Base-by-base conservation (phyloP, 148 eudicot species). In the Polygonum aviculare region DNA sequence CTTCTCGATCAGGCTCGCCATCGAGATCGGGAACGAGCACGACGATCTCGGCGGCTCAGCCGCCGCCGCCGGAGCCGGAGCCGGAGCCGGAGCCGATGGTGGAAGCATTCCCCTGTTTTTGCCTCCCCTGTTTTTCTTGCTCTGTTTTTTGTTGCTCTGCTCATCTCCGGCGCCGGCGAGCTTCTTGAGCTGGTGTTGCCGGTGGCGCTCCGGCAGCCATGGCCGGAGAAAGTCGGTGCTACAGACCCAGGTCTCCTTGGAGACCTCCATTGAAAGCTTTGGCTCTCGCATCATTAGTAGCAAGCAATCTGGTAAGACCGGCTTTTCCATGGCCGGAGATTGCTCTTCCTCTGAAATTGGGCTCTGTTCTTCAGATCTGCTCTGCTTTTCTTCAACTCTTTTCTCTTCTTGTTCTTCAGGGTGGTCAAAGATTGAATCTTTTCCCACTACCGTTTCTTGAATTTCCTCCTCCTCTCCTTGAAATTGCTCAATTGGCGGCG, bases 231-330 rank as follows among this genome's bases (percentile, higher is more conserved):
- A 94, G 51, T 94, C 98, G 0, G 88, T 89, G 75, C 88, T 83
- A 78, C 92, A 87, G 3, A 94, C 93, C 98, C 98, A 94, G 12
- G 98, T 94, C 72, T 94, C 98, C 69, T 90, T 88, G 0, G 96
- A 94, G 4, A 94, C 98, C 75, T 94, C 98, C 98, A 94, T 94
- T 21, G 98, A 94, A 4, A 94, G 81, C 82, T 94, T 94, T 0
- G 97, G 97, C 80, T 94, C 98, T 31, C 90, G 88, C 93, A 89
- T 90, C 98, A 94, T 94, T 38, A 94, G 71, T 18, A 94, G 80
- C 74, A 94, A 84, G 82, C 98, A 94, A 62, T 94, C 98, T n/a
- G 98, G 98, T 80, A 93, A 79, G 12, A 67, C 79, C n/a, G 79
- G 33, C 7, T 70, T 72, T 40, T 79, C 82, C 77, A 59, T 60